phyloP scores from a whole-genome alignment of 805 yeast species.

The Metschnikowia gruessii region DNA sequence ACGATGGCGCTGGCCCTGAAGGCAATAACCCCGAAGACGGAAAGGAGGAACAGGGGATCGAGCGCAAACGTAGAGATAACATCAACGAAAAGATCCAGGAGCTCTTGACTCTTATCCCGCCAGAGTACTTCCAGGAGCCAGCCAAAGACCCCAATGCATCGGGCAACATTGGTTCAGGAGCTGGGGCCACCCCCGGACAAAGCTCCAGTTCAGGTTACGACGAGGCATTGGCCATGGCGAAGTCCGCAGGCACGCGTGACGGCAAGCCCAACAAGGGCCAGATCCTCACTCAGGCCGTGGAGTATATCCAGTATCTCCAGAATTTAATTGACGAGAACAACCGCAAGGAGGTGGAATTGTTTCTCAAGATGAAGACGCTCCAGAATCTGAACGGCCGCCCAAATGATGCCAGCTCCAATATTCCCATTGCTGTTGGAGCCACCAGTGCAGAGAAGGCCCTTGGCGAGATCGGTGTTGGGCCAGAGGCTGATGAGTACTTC shows the following conservation, averaged over 20 bases:
- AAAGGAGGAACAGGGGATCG: conserved; percentile 38
- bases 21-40: conserved; percentile 21
- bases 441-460: conserved; percentile 80
- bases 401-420: conserved; percentile 33
- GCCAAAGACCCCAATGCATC: conserved; percentile 5
- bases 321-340: conserved; percentile 74
- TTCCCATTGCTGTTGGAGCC: conserved; percentile 40
- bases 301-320: conserved; percentile 64
- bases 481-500: conserved; percentile 49
- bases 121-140: conserved; percentile 31
- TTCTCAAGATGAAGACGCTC: conserved; percentile 55
- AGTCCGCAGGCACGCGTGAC: conserved; percentile 61
- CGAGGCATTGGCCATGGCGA: conserved; percentile 7
- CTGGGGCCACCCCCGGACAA: too few species aligned
- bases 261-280: conserved; percentile 87
- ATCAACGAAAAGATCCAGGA: conserved; percentile 46
- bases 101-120: conserved; percentile 36
- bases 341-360: conserved; percentile 71
- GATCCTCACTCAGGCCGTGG: conserved; percentile 70
- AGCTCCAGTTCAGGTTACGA: neutral
- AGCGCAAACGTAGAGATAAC: conserved; percentile 42
- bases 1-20: conserved; percentile 3
- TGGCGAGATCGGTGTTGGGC: conserved; percentile 81
- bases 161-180: neutral
- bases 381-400: conserved; percentile 29